A percentile compares a stretch with the other conserved stretches of the same genome.
phyloP scores from a whole-genome alignment of 305 asterid genomes.

The Solanum hybrid region DNA sequence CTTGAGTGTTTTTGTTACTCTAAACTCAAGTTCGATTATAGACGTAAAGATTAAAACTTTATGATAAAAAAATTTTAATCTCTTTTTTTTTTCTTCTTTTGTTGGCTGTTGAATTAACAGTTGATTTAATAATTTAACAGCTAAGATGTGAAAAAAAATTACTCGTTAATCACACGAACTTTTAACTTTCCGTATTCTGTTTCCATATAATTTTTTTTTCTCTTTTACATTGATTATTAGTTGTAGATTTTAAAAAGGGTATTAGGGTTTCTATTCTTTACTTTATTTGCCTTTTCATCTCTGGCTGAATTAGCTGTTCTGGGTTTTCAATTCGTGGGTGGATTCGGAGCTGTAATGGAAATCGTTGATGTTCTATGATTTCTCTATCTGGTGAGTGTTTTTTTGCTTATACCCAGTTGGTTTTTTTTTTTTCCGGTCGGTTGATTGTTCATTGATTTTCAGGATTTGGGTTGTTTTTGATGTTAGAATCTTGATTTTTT shows the following conservation, averaged over 20 bases:
- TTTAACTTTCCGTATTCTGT: neutral
- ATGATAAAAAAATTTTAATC: neutral
- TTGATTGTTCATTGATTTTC: neutral
- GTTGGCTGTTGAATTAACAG: neutral
- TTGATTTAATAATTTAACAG: neutral
- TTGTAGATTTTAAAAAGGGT: conserved; percentile 19
- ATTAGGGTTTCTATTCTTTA: conserved; percentile 44
- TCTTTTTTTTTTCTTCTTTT: neutral
- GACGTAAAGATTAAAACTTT: neutral
- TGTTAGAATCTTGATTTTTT: neutral
- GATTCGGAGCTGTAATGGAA: conserved; percentile 4
- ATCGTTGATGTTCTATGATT: conserved; percentile 32
- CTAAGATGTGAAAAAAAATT: neutral
- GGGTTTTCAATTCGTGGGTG: conserved; percentile 11
- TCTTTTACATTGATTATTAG: neutral
- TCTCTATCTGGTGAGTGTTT: conserved; percentile 22
- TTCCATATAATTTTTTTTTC: neutral
- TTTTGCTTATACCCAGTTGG: neutral
- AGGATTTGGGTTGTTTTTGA: neutral
- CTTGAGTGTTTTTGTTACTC: neutral
- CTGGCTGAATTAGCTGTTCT: neutral
- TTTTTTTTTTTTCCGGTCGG: neutral
- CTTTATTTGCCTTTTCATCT: neutral
- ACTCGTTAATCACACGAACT: neutral
- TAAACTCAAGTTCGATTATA: neutral